Evolutionary conservation across 768 basidiomycete genomes (phyloP).

Genomic region (Mycena epipterygia): DNA sequence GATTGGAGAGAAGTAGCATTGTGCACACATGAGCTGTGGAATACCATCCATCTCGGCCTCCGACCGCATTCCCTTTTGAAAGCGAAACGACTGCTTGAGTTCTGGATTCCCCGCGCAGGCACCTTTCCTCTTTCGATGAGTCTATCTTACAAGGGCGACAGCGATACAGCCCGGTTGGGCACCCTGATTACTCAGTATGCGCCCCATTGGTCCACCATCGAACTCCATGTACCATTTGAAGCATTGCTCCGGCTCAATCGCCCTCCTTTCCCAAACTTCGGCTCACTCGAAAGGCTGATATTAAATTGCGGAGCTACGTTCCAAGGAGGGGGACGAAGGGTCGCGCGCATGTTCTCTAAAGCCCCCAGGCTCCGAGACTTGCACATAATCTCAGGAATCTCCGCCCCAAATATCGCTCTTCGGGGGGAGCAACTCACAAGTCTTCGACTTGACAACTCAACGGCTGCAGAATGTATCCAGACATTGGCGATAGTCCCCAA

Average conservation of each 20-base stretch:
- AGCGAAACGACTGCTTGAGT: conserved; percentile 4
- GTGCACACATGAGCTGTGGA: conserved; percentile 19
- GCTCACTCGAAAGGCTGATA: not conserved
- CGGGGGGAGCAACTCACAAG: conserved; percentile 7
- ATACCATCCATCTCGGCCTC: conserved; percentile 24
- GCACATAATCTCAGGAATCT: conserved; percentile 3
- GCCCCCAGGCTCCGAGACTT: conserved; percentile 3
- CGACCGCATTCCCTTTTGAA: conserved; percentile 1
- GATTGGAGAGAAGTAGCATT: conserved; percentile 15
- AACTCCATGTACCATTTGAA: not conserved
- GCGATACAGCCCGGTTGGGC: not conserved
- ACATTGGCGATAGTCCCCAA: not conserved
- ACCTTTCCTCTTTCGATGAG: conserved; percentile 17
- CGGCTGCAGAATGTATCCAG: not conserved
- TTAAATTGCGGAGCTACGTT: not conserved
- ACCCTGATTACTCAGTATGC: not conserved
- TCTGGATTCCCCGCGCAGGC: conserved; percentile 26
- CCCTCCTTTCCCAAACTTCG: not conserved
- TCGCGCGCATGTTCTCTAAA: not conserved
- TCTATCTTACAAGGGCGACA: conserved; percentile 1
- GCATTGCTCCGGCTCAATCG: not conserved
- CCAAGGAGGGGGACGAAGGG: not conserved
- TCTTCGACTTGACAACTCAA: conserved; percentile 14
- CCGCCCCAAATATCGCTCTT: not conserved
- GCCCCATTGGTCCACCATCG: conserved; percentile 17